Conservation (phyloP, 2,329 filamentous ascomycete species). For the Sporothrix phasma region DNA sequence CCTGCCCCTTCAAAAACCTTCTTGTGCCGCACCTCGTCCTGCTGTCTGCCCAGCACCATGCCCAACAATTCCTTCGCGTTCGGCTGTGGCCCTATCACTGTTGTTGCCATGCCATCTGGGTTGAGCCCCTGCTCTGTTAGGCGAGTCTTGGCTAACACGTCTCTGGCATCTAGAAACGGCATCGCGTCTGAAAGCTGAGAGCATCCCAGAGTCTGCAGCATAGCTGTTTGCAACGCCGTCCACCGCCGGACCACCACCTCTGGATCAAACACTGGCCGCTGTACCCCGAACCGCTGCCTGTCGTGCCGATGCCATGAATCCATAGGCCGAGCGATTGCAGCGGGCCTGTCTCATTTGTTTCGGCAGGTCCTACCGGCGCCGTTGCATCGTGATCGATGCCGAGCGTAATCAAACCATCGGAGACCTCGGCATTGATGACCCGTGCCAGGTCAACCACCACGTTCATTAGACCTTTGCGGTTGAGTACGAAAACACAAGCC, state of each 20-base stretch:
- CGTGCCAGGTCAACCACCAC: slow-evolving; percentile 55
- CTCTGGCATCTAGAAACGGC: slow-evolving; percentile 11
- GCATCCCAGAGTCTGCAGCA: slow-evolving; percentile 11
- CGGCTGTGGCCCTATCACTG: slow-evolving; percentile 35
- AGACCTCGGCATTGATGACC: slow-evolving; percentile 54
- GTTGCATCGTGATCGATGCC: slow-evolving; percentile 8
- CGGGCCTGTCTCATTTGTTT: background rate
- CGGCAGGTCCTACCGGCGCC: background rate
- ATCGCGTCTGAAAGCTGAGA: slow-evolving; percentile 8
- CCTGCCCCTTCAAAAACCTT: background rate
- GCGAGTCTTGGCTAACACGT: background rate
- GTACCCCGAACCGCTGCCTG: background rate
- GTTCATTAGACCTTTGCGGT: slow-evolving; percentile 61
- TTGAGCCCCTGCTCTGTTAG: slow-evolving; percentile 2
- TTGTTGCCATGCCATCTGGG: slow-evolving; percentile 31
- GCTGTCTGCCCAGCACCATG: slow-evolving; percentile 9
- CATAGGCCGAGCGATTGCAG: slow-evolving; percentile 42
- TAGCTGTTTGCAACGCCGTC: slow-evolving; percentile 23
- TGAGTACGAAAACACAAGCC: slow-evolving; percentile 60
- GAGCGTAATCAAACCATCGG: slow-evolving; percentile 34
- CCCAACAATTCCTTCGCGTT: slow-evolving; percentile 34
- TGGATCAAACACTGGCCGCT: slow-evolving; percentile 17
- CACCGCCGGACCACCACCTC: slow-evolving; percentile 33
- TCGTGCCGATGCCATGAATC: slow-evolving; percentile 34
- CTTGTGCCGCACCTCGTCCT: background rate